Conservation (phyloP, 2,329 filamentous ascomycete genomes). For the Alternaria sp. region DNA sequence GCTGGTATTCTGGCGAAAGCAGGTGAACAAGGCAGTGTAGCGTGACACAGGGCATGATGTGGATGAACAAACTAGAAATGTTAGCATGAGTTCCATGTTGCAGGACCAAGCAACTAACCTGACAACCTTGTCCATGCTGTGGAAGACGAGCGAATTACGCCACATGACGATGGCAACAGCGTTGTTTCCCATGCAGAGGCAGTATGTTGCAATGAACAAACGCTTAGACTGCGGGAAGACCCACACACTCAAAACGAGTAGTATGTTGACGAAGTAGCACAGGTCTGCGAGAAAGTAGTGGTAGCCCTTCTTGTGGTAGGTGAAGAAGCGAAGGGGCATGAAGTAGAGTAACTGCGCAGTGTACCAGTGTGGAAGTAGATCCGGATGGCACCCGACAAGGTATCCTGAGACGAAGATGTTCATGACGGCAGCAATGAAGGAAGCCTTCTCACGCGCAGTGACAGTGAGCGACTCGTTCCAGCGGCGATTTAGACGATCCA, state of each 20-base stretch:
- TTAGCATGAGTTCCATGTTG: constrained; percentile 21
- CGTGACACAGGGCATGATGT: constrained; percentile 97
- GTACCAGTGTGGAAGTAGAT: constrained; percentile 94
- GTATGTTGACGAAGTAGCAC: constrained; percentile 96
- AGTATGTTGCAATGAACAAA: constrained; percentile 91
- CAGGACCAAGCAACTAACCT: constrained; percentile 60
- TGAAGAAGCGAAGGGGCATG: constrained; percentile 94
- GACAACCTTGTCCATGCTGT: constrained; percentile 97
- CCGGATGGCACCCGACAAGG: constrained; percentile 83
- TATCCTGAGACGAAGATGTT: constrained; percentile 98
- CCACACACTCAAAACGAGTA: constrained; percentile 86
- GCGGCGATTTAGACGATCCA: constrained; percentile 83
- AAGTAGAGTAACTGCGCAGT: constrained; percentile 88
- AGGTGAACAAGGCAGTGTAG: constrained; percentile 93
- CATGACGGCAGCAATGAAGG: constrained; percentile 94
- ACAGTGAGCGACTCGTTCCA: constrained; percentile 93
- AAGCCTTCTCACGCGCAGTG: constrained; percentile 89
- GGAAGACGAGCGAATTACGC: constrained; percentile 98
- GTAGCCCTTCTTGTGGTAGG: constrained; percentile 89
- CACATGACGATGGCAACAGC: constrained; percentile 98
- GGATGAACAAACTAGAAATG: constrained; percentile 81
- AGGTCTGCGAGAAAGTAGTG: constrained; percentile 93
- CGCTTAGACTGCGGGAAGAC: constrained; percentile 89
- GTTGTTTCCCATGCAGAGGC: constrained; percentile 94
- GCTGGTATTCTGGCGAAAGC: constrained; percentile 70